These are phyloP conservation scores for Vigna radiata DNA, from an alignment of 306 rosid genomes.

Conservation along the genomic window DNA sequence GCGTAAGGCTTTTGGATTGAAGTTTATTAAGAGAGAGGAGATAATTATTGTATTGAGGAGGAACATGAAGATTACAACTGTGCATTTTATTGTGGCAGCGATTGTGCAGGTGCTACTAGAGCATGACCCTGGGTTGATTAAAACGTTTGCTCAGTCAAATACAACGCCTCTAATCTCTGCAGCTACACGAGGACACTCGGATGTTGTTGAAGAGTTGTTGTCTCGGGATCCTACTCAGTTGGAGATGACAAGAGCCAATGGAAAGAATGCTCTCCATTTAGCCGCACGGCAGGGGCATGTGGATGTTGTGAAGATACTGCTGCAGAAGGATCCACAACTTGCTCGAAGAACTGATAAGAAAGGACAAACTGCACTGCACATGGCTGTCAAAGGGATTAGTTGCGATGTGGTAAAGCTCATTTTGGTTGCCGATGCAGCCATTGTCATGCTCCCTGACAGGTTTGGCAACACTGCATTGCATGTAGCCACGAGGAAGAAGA, in stretches of 20 bases:
- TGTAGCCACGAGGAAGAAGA: constrained; percentile 90
- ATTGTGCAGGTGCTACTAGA: constrained; percentile 71
- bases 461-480: constrained; percentile 87
- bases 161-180: constrained; percentile 88
- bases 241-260: constrained; percentile 75
- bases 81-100: constrained; percentile 40
- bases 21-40: not conserved
- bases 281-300: constrained; percentile 89
- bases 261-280: constrained; percentile 87
- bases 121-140: constrained; percentile 68
- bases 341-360: constrained; percentile 86
- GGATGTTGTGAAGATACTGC: constrained; percentile 60
- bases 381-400: constrained; percentile 89
- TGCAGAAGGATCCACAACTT: constrained; percentile 69
- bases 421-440: constrained; percentile 65
- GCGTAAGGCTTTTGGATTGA: too few relatives aligned
- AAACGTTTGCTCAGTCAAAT: constrained; percentile 81
- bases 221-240: constrained; percentile 59
- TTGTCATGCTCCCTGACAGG: constrained; percentile 82
- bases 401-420: constrained; percentile 77
- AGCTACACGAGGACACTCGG: constrained; percentile 74
- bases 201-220: constrained; percentile 65
- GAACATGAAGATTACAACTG: not conserved
- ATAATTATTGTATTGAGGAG: not conserved
- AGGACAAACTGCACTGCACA: constrained; percentile 87